Evolutionary conservation across 208 protist species (phyloP).

Genomic region (Leishmania aethiopica): DNA sequence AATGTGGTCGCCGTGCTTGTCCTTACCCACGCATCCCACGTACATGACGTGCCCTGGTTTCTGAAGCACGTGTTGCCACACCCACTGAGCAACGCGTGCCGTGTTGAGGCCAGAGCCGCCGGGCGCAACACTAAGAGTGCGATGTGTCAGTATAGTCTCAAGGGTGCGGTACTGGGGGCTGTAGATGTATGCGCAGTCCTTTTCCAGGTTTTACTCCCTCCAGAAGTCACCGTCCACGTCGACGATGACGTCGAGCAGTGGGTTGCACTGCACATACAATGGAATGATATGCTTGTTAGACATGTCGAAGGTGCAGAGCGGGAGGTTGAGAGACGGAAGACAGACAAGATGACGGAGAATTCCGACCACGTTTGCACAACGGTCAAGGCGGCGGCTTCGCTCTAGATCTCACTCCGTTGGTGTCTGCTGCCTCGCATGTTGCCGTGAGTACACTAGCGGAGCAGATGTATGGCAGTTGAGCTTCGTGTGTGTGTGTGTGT

Average conservation of each 20-base stretch:
- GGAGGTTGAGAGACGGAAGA: not conserved
- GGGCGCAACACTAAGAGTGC: conserved; percentile 93
- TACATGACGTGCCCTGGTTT: conserved; percentile 93
- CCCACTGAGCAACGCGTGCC: conserved; percentile 95
- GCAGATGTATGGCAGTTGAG: not conserved
- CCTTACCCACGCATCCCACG: conserved; percentile 96
- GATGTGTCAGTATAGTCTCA: conserved; percentile 93
- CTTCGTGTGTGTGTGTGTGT: not conserved
- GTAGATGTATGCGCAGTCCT: conserved; percentile 92
- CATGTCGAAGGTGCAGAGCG: conserved; percentile 37
- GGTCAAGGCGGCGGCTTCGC: not conserved
- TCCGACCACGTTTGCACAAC: not conserved
- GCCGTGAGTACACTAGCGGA: not conserved
- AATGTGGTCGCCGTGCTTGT: conserved; percentile 93
- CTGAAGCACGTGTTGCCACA: conserved; percentile 42
- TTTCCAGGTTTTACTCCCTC: conserved; percentile 87
- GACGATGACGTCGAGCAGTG: conserved; percentile 98
- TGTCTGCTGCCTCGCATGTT: not conserved
- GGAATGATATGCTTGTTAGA: conserved; percentile 7
- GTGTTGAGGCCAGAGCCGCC: conserved; percentile 98
- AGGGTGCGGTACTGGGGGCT: conserved; percentile 87
- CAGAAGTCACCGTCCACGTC: conserved; percentile 92
- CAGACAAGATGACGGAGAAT: not conserved
- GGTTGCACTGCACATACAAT: conserved; percentile 95
- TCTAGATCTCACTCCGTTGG: not conserved